Conservation (phyloP, 129 eudicot species). For the Ambrosia trifida region DNA sequence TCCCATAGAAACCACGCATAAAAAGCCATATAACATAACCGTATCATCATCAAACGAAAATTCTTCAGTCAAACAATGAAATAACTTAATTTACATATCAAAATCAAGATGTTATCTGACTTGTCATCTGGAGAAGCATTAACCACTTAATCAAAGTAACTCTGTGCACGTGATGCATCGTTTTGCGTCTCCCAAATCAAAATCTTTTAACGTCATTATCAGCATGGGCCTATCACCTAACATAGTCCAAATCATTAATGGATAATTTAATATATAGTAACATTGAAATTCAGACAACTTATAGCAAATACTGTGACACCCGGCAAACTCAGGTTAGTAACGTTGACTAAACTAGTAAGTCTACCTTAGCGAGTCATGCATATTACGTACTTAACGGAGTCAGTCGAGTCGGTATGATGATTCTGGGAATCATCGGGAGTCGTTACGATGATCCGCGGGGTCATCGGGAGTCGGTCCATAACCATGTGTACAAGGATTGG, state of each 20-base stretch:
- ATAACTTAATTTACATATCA: not conserved
- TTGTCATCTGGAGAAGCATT: conserved; percentile 12
- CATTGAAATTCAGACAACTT: not conserved
- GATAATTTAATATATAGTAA: not conserved
- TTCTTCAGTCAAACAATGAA: not conserved
- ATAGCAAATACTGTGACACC: not conserved
- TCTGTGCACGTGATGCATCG: too few species aligned
- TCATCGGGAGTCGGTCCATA: too few species aligned
- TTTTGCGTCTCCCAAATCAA: conserved; percentile 22
- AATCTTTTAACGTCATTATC: conserved; percentile 54
- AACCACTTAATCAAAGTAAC: too few species aligned
- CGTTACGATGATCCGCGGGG: too few species aligned
- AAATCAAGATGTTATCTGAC: conserved; percentile 27
- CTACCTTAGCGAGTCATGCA: too few species aligned
- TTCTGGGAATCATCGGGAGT: too few species aligned
- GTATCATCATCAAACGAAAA: conserved; percentile 22
- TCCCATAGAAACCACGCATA: conserved; percentile 81
- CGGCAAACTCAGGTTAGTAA: too few species aligned
- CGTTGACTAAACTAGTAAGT: too few species aligned
- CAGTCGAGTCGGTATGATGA: too few species aligned
- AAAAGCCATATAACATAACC: conserved; percentile 61
- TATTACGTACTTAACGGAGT: too few species aligned
- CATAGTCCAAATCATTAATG: conserved; percentile 1
- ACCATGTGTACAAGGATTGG: too few species aligned
- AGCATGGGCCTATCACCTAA: conserved; percentile 50